These are phyloP conservation scores for Saturnispora ahearnii DNA, from an alignment of 805 yeast species.

Conservation along the genomic window DNA sequence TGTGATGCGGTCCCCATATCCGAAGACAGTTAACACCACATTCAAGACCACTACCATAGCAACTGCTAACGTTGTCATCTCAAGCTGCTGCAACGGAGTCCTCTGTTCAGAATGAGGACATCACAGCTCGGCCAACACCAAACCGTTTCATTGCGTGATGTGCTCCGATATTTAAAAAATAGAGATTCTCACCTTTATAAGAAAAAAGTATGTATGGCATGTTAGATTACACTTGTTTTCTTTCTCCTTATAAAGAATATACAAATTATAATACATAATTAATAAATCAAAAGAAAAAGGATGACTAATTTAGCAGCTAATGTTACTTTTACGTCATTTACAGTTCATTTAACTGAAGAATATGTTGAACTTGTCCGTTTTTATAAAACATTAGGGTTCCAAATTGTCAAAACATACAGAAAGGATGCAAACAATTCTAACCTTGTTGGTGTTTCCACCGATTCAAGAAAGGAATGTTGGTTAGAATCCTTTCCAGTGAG, in stretches of 20 bases:
- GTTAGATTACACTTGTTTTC: not conserved
- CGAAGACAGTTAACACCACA: no score
- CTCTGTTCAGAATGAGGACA: not conserved
- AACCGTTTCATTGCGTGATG: conserved; percentile 1
- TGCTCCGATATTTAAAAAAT: not conserved
- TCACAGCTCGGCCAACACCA: not conserved
- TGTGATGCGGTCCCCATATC: no score
- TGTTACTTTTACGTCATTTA: conserved; percentile 52
- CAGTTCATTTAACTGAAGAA: conserved; percentile 39
- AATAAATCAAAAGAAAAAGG: not conserved
- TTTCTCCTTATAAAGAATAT: not conserved
- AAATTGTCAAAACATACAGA: conserved; percentile 48
- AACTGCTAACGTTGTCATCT: not conserved
- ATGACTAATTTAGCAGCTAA: conserved; percentile 6
- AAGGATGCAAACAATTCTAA: conserved; percentile 35
- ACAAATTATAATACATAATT: not conserved
- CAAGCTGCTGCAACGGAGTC: not conserved
- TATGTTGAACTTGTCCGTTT: conserved; percentile 45
- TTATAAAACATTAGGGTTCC: conserved; percentile 54
- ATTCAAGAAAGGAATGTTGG: conserved; percentile 66
- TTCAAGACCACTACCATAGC: not conserved
- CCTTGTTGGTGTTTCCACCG: conserved; percentile 47
- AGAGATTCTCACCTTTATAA: not conserved
- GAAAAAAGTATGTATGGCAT: not conserved
- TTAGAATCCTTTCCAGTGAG: conserved; percentile 53